Conservation (phyloP, 202 grass and related monocot genomes). For the Setaria viridis region DNA sequence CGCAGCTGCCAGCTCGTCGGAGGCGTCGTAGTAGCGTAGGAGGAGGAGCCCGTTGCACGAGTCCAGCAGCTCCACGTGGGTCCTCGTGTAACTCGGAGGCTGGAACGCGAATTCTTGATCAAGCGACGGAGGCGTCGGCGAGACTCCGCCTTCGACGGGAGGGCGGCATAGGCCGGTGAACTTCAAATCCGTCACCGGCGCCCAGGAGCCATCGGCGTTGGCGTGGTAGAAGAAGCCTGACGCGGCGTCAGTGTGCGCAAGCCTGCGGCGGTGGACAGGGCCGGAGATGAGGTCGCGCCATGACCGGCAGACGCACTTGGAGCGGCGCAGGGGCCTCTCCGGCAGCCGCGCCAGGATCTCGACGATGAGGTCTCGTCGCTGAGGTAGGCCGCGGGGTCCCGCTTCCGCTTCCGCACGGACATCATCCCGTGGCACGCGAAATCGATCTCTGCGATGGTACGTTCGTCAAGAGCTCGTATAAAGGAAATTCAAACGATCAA, state of each 20-base stretch:
- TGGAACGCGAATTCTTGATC: background rate
- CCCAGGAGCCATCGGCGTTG: background rate
- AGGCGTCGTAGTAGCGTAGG: background rate
- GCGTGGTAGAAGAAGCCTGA: background rate
- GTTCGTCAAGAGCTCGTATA: too few species aligned
- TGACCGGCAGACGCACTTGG: background rate
- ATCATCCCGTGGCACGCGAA: background rate
- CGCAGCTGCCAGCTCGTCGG: background rate
- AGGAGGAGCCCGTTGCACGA: conserved; percentile 31
- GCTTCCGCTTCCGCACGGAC: too few species aligned
- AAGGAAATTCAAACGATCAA: too few species aligned
- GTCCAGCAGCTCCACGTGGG: background rate
- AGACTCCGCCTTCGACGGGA: background rate
- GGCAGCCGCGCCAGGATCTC: conserved; percentile 27
- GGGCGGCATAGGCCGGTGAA: background rate
- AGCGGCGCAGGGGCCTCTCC: conserved; percentile 1
- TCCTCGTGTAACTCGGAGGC: background rate
- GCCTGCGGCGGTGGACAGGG: background rate
- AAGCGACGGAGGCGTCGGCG: background rate
- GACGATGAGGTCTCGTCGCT: conserved; percentile 36
- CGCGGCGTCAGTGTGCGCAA: background rate
- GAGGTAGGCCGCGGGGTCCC: background rate
- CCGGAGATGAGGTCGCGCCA: conserved; percentile 1
- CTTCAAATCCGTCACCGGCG: background rate
- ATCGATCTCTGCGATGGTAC: too few species aligned